Percentiles rank a stretch among this genome's conserved stretches.
These are phyloP conservation scores for Drechslera avenae DNA, from an alignment of 2,329 filamentous ascomycete genomes.

Conservation along the genomic window DNA sequence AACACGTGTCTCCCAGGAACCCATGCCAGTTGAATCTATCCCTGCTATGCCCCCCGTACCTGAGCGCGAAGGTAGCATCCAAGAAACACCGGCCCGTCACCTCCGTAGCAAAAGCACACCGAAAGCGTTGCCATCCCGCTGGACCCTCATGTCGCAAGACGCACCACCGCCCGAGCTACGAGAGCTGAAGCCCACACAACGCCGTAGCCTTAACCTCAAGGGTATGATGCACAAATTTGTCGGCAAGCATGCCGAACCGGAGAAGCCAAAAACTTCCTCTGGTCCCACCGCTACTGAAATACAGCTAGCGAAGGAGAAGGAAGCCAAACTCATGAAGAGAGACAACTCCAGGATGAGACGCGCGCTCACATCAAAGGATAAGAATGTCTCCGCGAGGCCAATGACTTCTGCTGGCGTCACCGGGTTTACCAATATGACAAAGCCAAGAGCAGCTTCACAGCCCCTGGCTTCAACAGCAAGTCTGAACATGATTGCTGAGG, in stretches of 20 bases:
- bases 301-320: neutral
- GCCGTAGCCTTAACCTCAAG: constrained; percentile 32
- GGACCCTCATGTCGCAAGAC: constrained; percentile 29
- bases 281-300: neutral
- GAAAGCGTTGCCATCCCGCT: constrained; percentile 12
- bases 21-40: constrained; percentile 12
- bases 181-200: constrained; percentile 14
- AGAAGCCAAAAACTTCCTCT: constrained; percentile 1
- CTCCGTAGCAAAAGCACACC: constrained; percentile 19
- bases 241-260: constrained; percentile 25
- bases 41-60: constrained; percentile 6
- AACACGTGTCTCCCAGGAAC: constrained; percentile 22
- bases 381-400: constrained; percentile 4
- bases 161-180: constrained; percentile 29
- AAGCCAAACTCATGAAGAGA: neutral
- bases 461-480: too few species aligned
- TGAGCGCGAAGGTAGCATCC: constrained; percentile 22
- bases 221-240: constrained; percentile 38
- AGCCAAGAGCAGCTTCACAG: too few species aligned
- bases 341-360: constrained; percentile 5
- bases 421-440: too few species aligned
- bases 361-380: constrained; percentile 9
- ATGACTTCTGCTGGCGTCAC: constrained; percentile 3
- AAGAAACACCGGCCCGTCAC: constrained; percentile 23
- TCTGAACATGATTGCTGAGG: neutral